A percentile compares a stretch with the other conserved stretches of the same genome.
phyloP scores from a whole-genome alignment of 768 basidiomycete genomes.

The Tubosaeta sp. region DNA sequence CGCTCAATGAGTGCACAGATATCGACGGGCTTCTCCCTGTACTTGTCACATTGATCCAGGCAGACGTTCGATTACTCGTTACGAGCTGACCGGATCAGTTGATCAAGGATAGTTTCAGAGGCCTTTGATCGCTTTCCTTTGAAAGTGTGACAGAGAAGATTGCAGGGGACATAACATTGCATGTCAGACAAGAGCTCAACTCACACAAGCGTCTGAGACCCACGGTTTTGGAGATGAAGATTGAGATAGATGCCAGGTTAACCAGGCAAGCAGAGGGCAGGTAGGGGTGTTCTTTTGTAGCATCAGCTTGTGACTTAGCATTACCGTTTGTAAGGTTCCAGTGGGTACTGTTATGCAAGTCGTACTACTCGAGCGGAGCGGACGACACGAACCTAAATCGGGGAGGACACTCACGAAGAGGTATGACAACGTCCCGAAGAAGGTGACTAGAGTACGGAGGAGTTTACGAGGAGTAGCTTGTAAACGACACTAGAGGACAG shows the following conservation, averaged over 20 bases:
- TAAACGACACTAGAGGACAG: no score
- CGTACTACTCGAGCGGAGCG: no score
- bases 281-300: not conserved
- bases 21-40: not conserved
- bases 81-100: not conserved
- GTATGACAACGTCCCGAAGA: no score
- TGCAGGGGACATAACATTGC: not conserved
- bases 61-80: not conserved
- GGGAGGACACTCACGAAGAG: no score
- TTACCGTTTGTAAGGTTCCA: not conserved
- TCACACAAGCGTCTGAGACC: not conserved
- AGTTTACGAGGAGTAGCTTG: no score
- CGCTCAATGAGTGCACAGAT: conserved; percentile 7
- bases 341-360: no score
- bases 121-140: not conserved
- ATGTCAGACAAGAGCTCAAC: not conserved
- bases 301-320: not conserved
- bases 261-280: not conserved
- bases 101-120: not conserved
- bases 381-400: no score
- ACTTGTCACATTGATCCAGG: not conserved
- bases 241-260: not conserved
- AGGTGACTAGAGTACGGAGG: no score
- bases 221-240: not conserved
- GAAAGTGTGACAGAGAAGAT: not conserved